These are phyloP conservation scores for Desmodesmus armatus DNA, from an alignment of 139 green algal species.

Conservation along the genomic window DNA sequence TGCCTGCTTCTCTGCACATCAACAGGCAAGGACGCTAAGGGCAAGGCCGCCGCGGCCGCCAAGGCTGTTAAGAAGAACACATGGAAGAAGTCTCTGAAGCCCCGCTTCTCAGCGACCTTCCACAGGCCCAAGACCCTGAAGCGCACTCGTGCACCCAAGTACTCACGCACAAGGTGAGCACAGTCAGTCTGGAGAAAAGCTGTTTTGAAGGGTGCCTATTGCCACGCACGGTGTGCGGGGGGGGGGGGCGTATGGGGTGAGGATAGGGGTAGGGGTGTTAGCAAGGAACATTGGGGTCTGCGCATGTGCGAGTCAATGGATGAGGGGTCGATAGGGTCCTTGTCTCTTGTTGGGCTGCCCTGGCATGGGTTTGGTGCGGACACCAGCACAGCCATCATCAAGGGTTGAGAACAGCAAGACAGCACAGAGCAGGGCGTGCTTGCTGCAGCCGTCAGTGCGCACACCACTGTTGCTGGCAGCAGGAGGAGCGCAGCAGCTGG, in stretches of 20 bases:
- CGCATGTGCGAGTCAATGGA: neutral
- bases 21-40: conserved; percentile 42
- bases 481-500: too few relatives aligned
- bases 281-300: too few relatives aligned
- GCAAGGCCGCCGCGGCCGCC: conserved; percentile 48
- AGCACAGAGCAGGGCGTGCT: neutral
- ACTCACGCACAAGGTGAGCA: conserved; percentile 82
- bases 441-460: neutral
- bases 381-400: too few relatives aligned
- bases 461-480: neutral
- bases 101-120: conserved; percentile 86
- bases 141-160: conserved; percentile 86
- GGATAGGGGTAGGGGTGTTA: too few relatives aligned
- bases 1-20: too few relatives aligned
- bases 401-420: neutral
- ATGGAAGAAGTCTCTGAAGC: conserved; percentile 85
- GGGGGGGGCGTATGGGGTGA: too few relatives aligned
- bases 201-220: too few relatives aligned
- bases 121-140: conserved; percentile 96
- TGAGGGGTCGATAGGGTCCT: neutral
- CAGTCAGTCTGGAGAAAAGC: neutral
- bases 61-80: conserved; percentile 95
- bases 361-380: neutral
- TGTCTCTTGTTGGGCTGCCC: neutral
- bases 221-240: too few relatives aligned